Percentiles rank a stretch among this genome's conserved stretches.
These are phyloP conservation scores for Panicum hallii DNA, from an alignment of 202 grass and related monocot species.

Conservation along the genomic window DNA sequence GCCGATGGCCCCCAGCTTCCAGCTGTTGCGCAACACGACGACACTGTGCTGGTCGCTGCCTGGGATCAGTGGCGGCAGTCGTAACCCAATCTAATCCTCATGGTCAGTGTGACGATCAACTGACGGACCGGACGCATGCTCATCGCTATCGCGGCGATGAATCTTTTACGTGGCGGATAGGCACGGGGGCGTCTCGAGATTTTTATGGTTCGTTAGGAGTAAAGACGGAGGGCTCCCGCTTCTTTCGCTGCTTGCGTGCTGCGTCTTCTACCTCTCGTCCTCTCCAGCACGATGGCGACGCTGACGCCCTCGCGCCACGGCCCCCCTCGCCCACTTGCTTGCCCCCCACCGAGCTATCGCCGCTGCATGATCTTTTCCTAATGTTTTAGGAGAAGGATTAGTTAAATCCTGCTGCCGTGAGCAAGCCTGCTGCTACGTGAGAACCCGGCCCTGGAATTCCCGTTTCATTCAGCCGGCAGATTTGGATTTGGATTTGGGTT, in stretches of 20 bases:
- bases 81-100: background rate
- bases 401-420: background rate
- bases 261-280: background rate
- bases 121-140: background rate
- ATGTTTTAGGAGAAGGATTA: background rate
- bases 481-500: background rate
- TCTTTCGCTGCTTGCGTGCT: slow-evolving; percentile 4
- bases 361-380: background rate
- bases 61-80: background rate
- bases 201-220: slow-evolving; percentile 18
- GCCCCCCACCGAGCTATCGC: slow-evolving; percentile 1
- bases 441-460: background rate
- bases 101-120: background rate
- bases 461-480: background rate
- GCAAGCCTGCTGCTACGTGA: background rate
- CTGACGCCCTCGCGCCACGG: slow-evolving; percentile 10
- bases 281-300: slow-evolving; percentile 32
- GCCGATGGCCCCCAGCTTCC: background rate
- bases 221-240: slow-evolving; percentile 33
- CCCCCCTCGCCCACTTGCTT: slow-evolving; percentile 39
- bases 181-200: slow-evolving; percentile 4
- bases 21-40: slow-evolving; percentile 51
- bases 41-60: background rate
- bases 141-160: background rate
- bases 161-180: slow-evolving; percentile 36